A percentile compares a stretch with the other conserved stretches of the same genome.
phyloP scores from a whole-genome alignment of 306 rosid species.

The Hippophae gyantsensis region DNA sequence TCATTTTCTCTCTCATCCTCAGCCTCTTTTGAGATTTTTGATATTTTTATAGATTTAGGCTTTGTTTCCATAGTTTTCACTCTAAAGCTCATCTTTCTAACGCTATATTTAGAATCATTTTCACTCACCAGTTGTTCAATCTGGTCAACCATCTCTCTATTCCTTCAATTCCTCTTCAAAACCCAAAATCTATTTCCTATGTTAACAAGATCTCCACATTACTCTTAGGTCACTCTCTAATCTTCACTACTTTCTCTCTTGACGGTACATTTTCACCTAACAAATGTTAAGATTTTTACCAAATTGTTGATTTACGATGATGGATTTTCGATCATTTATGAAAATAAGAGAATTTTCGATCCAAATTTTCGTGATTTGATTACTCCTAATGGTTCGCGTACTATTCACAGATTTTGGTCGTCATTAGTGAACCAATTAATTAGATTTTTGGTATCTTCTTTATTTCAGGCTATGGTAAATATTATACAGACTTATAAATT shows the following conservation, averaged over 20 bases:
- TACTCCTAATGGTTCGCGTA: conserved; percentile 11
- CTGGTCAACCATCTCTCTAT: conserved; percentile 70
- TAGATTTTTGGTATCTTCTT: conserved; percentile 16
- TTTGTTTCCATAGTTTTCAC: conserved; percentile 64
- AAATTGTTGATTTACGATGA: conserved; percentile 47
- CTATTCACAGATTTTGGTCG: conserved; percentile 17
- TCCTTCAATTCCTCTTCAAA: conserved; percentile 44
- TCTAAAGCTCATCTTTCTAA: conserved; percentile 41
- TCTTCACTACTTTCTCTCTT: conserved; percentile 36
- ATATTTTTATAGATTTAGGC: conserved; percentile 57
- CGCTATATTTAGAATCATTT: conserved; percentile 34
- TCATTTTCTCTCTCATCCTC: conserved; percentile 26
- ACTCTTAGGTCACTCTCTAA: conserved; percentile 30
- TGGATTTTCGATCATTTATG: conserved; percentile 48
- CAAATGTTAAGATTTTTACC: conserved; percentile 24
- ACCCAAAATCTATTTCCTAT: conserved; percentile 45
- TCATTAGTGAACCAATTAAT: neutral
- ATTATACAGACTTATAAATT: conserved; percentile 31
- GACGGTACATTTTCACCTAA: conserved; percentile 32
- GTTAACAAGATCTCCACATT: conserved; percentile 63
- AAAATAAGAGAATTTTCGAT: conserved; percentile 42
- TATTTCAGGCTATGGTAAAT: conserved; percentile 29
- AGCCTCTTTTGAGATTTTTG: conserved; percentile 44
- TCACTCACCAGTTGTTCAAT: conserved; percentile 51
- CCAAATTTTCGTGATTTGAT: conserved; percentile 23